Evolutionary conservation across 495 filamentous ascomycete genomes (phyloP).

Genomic region (Penicillium angulare): DNA sequence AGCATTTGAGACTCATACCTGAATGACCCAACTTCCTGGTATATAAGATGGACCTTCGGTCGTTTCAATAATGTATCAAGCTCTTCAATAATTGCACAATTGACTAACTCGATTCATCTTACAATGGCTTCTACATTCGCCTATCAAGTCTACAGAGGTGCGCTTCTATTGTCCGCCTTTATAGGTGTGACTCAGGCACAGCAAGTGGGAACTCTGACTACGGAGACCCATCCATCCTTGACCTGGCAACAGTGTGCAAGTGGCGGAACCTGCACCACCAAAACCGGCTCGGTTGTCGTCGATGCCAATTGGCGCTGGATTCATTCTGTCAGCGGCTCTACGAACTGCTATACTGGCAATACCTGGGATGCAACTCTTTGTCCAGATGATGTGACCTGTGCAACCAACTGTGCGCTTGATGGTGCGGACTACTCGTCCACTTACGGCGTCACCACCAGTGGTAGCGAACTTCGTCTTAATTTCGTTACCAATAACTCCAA

Average conservation of each 20-base stretch:
- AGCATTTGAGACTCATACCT: too few relatives aligned
- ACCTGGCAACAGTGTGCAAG: conserved; percentile 56
- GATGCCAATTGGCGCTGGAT: conserved; percentile 68
- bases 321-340: conserved; percentile 48
- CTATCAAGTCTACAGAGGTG: conserved; percentile 21
- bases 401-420: conserved; percentile 58
- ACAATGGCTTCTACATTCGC: conserved; percentile 21
- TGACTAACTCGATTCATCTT: background rate
- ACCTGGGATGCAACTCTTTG: conserved; percentile 55
- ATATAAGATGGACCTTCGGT: too few relatives aligned
- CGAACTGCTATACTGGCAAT: conserved; percentile 66
- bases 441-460: conserved; percentile 56
- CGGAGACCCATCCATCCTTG: conserved; percentile 60
- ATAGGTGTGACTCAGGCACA: conserved; percentile 40
- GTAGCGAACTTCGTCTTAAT: conserved; percentile 53
- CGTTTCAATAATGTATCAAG: background rate
- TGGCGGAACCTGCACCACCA: conserved; percentile 49
- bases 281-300: conserved; percentile 55
- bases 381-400: conserved; percentile 52
- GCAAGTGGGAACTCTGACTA: conserved; percentile 37
- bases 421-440: conserved; percentile 56
- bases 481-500: conserved; percentile 42
- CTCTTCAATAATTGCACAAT: background rate
- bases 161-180: conserved; percentile 21
- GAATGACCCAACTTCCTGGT: too few relatives aligned